phyloP scores from a whole-genome alignment of 306 rosid species.

The Prunus mongolica region DNA sequence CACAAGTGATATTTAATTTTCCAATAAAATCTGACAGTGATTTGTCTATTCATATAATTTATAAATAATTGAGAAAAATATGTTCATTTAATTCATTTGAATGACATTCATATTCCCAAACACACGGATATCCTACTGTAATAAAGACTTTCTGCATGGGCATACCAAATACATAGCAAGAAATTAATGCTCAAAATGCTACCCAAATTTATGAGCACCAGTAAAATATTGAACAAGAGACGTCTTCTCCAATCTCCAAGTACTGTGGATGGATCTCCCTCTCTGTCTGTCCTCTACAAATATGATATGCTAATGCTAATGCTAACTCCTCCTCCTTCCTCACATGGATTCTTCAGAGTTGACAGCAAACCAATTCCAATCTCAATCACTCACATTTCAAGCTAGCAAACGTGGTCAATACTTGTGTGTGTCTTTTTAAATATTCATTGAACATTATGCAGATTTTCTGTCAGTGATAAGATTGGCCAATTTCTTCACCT shows the following conservation, averaged over 20 bases:
- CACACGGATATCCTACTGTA: background rate
- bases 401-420: background rate
- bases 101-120: background rate
- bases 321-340: background rate
- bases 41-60: background rate
- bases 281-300: background rate
- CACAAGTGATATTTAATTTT: background rate
- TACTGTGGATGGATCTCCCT: background rate
- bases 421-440: background rate
- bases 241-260: background rate
- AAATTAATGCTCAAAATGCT: slow-evolving; percentile 2
- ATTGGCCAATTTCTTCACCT: background rate
- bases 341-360: slow-evolving; percentile 17
- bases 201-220: background rate
- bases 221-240: background rate
- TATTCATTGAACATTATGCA: background rate
- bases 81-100: background rate
- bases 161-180: background rate
- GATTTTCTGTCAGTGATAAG: background rate
- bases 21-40: background rate
- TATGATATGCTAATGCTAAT: background rate
- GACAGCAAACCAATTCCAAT: background rate
- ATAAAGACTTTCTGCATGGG: background rate
- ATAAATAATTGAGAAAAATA: background rate
- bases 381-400: background rate